Evolutionary conservation across 345 rosid species (phyloP).

Genomic region (Gynandropsis gynandra): DNA sequence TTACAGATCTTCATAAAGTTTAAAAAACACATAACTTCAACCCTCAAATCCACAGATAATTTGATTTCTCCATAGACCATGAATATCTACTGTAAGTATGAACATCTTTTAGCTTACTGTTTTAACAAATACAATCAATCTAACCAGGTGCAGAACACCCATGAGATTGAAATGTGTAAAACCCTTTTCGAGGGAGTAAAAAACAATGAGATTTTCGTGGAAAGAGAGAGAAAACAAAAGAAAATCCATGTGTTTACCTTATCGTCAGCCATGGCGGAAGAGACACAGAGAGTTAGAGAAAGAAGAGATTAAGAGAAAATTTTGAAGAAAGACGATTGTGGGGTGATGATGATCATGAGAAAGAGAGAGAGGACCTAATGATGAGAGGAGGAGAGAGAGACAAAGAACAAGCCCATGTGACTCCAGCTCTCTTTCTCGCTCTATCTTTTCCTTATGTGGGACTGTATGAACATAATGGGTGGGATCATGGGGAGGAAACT

Average conservation of each 20-base stretch:
- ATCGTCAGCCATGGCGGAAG: constrained; percentile 59
- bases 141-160: too few species aligned
- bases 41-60: too few species aligned
- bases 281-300: constrained; percentile 14
- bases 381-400: constrained; percentile 27
- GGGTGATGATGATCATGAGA: constrained; percentile 37
- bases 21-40: too few species aligned
- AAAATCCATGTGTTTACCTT: constrained; percentile 39
- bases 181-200: too few species aligned
- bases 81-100: too few species aligned
- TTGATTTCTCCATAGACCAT: too few species aligned
- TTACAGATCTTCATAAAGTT: too few species aligned
- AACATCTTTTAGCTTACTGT: too few species aligned
- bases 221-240: background rate
- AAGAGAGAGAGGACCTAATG: constrained; percentile 24
- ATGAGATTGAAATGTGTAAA: too few species aligned
- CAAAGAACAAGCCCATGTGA: too few species aligned
- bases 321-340: constrained; percentile 21
- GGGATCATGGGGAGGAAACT: too few species aligned
- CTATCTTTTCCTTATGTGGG: constrained; percentile 27
- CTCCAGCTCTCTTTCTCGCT: constrained; percentile 27
- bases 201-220: background rate
- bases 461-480: too few species aligned
- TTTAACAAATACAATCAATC: background rate
- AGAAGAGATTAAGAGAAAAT: constrained; percentile 20